These are phyloP conservation scores for Tubosaeta sp. DNA, from an alignment of 768 basidiomycete species.

Conservation along the genomic window DNA sequence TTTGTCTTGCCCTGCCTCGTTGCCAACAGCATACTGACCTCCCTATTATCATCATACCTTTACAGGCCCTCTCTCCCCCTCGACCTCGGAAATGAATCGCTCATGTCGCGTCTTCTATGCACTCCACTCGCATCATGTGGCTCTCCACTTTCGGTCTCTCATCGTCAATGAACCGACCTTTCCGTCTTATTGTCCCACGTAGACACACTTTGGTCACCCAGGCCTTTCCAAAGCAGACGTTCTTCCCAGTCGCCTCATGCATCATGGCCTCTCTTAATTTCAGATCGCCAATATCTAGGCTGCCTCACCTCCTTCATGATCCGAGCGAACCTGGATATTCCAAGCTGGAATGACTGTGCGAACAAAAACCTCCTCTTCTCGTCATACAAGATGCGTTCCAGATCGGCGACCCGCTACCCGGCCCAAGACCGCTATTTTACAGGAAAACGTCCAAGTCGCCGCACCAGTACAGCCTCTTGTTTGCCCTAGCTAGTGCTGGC, in stretches of 20 bases:
- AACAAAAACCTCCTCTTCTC: conserved; percentile 14
- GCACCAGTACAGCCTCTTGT: conserved; percentile 24
- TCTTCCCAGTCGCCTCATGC: conserved; percentile 23
- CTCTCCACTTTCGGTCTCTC: conserved; percentile 5
- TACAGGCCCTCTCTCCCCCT: conserved; percentile 18
- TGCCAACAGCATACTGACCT: conserved; percentile 5
- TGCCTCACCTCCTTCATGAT: conserved; percentile 30
- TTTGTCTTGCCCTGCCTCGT: conserved; percentile 19
- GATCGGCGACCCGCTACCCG: conserved; percentile 8
- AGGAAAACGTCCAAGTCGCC: conserved; percentile 14
- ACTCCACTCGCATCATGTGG: conserved; percentile 12
- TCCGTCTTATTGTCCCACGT: background rate
- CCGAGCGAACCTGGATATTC: conserved; percentile 17
- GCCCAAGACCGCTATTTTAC: conserved; percentile 10
- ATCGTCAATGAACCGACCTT: background rate
- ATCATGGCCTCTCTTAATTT: conserved; percentile 30
- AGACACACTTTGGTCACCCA: conserved; percentile 2
- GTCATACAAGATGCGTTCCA: conserved; percentile 11
- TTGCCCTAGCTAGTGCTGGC: conserved; percentile 15
- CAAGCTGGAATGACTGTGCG: conserved; percentile 24
- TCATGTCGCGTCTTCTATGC: conserved; percentile 29
- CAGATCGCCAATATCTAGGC: conserved; percentile 24
- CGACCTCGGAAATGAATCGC: conserved; percentile 33
- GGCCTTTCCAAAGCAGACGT: too few relatives aligned
- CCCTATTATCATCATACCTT: conserved; percentile 17